Percentiles rank a stretch among this genome's conserved stretches.
Evolutionary conservation across 768 basidiomycete genomes (phyloP).

Genomic region (Mrakia gelida): DNA sequence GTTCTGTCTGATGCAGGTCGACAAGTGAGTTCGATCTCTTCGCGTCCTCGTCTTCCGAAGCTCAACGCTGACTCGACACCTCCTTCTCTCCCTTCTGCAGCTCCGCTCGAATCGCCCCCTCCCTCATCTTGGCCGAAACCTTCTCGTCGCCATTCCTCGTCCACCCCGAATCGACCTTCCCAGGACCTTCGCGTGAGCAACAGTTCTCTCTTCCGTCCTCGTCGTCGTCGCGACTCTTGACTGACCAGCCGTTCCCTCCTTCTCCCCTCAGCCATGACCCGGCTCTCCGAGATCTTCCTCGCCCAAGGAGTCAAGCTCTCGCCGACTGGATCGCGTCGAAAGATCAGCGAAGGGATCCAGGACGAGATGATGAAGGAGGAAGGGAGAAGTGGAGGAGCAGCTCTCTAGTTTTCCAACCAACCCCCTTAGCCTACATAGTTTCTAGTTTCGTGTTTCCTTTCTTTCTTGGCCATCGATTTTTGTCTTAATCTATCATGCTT

Average conservation of each 20-base stretch:
- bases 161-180: neutral
- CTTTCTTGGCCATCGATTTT: neutral
- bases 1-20: constrained; percentile 82
- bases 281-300: neutral
- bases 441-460: neutral
- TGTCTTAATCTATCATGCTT: constrained; percentile 5
- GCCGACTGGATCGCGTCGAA: neutral
- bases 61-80: neutral
- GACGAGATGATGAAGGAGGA: neutral
- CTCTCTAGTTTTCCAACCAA: neutral
- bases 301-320: constrained; percentile 4
- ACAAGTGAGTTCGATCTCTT: constrained; percentile 61
- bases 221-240: too few species aligned
- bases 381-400: neutral
- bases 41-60: neutral
- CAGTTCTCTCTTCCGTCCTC: neutral
- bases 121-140: constrained; percentile 18
- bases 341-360: constrained; percentile 7
- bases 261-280: neutral
- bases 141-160: constrained; percentile 18
- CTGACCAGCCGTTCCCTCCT: neutral
- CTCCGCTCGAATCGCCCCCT: neutral
- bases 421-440: neutral
- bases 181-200: constrained; percentile 17
- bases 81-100: neutral